Evolutionary conservation across 306 rosid genomes (phyloP), one percentile per base, ranked within the genome.

Genomic region (Gynostemma pentaphyllum): DNA sequence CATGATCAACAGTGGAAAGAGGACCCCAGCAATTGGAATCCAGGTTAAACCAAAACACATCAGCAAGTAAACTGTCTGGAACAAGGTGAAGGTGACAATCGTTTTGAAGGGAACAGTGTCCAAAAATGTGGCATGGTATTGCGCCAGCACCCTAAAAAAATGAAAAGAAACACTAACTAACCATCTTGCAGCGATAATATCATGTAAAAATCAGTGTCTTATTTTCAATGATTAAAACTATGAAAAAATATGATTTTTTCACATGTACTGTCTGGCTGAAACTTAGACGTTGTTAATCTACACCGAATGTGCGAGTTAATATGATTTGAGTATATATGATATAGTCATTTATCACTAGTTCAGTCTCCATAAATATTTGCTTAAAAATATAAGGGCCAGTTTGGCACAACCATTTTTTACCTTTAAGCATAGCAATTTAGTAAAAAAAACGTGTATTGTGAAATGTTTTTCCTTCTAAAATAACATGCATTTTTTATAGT

Each of bases 11-110:
- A 85, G 64, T 0, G 97, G 97, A 80, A 90, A 90, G 53, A 87
- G 96, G 71, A 87, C 91, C 57, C 97, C 97, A 2, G 97, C 97
- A 50, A 90, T 73, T 40, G 97, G 97, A 71, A 90, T 87, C 97
- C 95, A 90, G 26, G 97, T 90, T 76, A 90, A 4, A 70, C 97
- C 96, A 32, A 90, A 90, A 76, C 97, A 90, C 14, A 87, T 51
- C 64, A 90, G 87, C 85, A 90, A 77, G 82, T 90, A 90, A n/a
- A 64, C 71, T 53, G 91, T 82, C 78, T 90, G 97, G 80, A 90
- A 90, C 70, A 87, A 6, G 67, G 97, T 90, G 82, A 90, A 90
- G 47, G 77, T 7, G 27, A 78, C 86, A 51, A 87, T 78, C 69
- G 96, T 68, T 78, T 83, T 87, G 85, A 87, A 90, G 52, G 97